Evolutionary conservation across 352 stramenopile species (phyloP).

Genomic region (Phytopythium ostracodes): DNA sequence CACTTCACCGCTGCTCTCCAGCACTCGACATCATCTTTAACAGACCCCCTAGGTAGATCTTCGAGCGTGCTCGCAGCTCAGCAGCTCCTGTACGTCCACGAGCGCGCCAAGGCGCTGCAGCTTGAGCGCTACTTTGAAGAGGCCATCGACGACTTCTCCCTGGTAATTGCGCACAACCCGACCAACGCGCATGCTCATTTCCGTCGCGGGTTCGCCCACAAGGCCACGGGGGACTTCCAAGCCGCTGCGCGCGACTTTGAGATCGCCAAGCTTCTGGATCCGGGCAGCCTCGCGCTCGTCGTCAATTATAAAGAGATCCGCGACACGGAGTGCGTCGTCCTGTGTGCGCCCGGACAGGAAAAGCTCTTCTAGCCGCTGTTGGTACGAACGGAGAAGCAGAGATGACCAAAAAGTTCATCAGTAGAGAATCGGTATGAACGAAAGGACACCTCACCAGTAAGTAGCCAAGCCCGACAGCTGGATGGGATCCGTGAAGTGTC

Average conservation of each 20-base stretch:
- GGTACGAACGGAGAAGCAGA: neutral
- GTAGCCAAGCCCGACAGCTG: neutral
- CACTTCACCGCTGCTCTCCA: slow-evolving; percentile 49
- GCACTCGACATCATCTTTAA: slow-evolving; percentile 12
- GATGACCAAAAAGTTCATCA: no score
- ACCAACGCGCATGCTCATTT: slow-evolving; percentile 84
- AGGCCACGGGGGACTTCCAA: slow-evolving; percentile 49
- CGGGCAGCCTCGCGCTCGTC: slow-evolving; percentile 60
- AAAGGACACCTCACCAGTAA: neutral
- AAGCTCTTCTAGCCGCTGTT: slow-evolving; percentile 23
- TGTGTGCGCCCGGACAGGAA: slow-evolving; percentile 65
- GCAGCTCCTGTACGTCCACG: slow-evolving; percentile 50
- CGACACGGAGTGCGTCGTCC: slow-evolving; percentile 64
- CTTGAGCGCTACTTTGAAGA: slow-evolving; percentile 67
- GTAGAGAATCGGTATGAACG: neutral
- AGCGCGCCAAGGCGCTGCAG: slow-evolving; percentile 76
- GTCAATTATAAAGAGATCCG: slow-evolving; percentile 80
- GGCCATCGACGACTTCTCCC: slow-evolving; percentile 68
- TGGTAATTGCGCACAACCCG: slow-evolving; percentile 64
- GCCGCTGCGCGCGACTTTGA: slow-evolving; percentile 68
- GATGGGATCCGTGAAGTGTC: neutral
- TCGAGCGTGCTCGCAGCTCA: neutral
- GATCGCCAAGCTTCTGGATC: slow-evolving; percentile 57
- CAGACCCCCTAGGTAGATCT: neutral
- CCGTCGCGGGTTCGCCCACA: slow-evolving; percentile 69